Evolutionary conservation across 2,329 filamentous ascomycete genomes (phyloP).

Genomic region (Pseudogymnoascus sp.): DNA sequence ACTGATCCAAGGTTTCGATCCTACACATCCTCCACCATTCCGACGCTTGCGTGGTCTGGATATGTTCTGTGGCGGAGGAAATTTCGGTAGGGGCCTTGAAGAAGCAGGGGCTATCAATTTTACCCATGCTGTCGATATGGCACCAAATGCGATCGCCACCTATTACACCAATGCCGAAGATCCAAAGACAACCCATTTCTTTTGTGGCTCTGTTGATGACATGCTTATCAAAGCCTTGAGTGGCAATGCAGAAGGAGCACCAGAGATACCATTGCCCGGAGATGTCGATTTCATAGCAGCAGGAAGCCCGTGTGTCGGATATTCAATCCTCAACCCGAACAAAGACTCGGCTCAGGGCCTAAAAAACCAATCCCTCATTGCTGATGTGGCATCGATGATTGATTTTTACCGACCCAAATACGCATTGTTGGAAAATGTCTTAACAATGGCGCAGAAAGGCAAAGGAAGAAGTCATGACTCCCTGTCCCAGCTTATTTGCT

Average conservation of each 20-base stretch:
- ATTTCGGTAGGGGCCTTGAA: constrained; percentile 68
- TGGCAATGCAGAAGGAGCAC: constrained; percentile 35
- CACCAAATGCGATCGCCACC: constrained; percentile 56
- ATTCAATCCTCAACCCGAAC: constrained; percentile 55
- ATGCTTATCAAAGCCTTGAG: constrained; percentile 48
- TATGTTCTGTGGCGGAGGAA: constrained; percentile 71
- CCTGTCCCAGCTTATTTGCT: constrained; percentile 64
- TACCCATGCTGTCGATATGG: constrained; percentile 61
- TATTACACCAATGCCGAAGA: constrained; percentile 58
- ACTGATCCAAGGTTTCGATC: constrained; percentile 50
- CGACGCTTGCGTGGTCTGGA: constrained; percentile 53
- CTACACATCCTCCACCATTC: constrained; percentile 23
- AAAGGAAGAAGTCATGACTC: constrained; percentile 49
- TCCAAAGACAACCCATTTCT: constrained; percentile 42
- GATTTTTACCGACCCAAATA: constrained; percentile 71
- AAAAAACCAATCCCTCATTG: constrained; percentile 69
- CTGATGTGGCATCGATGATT: constrained; percentile 65
- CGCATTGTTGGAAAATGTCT: constrained; percentile 70
- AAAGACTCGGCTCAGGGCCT: constrained; percentile 43
- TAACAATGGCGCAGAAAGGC: constrained; percentile 47
- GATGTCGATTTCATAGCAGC: constrained; percentile 62
- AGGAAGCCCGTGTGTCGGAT: constrained; percentile 72
- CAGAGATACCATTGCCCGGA: constrained; percentile 48
- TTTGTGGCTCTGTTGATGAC: constrained; percentile 65
- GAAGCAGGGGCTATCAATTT: constrained; percentile 60